Evolutionary conservation across 1,139 yeast species (phyloP).

Genomic region (Yamadazyma buinensis): DNA sequence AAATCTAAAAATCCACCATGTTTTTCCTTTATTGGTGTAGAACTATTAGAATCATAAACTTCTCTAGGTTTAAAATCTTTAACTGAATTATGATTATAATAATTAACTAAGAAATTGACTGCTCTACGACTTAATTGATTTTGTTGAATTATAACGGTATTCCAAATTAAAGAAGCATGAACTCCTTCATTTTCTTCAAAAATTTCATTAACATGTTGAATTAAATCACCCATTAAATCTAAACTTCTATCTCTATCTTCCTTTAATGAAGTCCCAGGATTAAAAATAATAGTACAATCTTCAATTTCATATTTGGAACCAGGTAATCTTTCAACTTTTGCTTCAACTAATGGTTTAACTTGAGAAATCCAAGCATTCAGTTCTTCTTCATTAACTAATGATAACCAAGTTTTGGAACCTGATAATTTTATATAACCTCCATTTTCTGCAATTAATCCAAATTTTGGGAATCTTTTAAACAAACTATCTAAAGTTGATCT

Average conservation of each 20-base stretch:
- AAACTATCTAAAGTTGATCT: conserved; percentile 62
- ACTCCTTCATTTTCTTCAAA: conserved; percentile 57
- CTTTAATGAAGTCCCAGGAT: conserved; percentile 55
- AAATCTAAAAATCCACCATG: conserved; percentile 2
- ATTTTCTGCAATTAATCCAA: conserved; percentile 87
- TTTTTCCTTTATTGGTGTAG: conserved; percentile 12
- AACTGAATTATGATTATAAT: conserved; percentile 26
- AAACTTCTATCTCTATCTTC: conserved; percentile 68
- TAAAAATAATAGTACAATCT: conserved; percentile 73
- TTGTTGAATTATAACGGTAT: conserved; percentile 65
- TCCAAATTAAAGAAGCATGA: conserved; percentile 74
- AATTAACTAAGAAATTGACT: conserved; percentile 41
- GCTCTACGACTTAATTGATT: conserved; percentile 52
- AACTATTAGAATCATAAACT: conserved; percentile 12
- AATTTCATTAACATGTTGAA: conserved; percentile 78
- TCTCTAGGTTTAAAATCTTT: conserved; percentile 21
- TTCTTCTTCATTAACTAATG: conserved; percentile 53
- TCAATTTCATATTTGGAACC: conserved; percentile 71
- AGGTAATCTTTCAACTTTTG: conserved; percentile 75
- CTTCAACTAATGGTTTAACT: conserved; percentile 55
- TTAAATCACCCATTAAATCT: conserved; percentile 76
- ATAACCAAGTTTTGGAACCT: conserved; percentile 57
- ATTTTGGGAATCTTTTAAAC: conserved; percentile 60
- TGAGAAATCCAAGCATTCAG: conserved; percentile 59
- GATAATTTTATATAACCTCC: conserved; percentile 72